Evolutionary conservation across 1,284 basidiomycete species (phyloP), one percentile per base, ranked within the genome.

Genomic region (Cutaneotrichosporon sp.): DNA sequence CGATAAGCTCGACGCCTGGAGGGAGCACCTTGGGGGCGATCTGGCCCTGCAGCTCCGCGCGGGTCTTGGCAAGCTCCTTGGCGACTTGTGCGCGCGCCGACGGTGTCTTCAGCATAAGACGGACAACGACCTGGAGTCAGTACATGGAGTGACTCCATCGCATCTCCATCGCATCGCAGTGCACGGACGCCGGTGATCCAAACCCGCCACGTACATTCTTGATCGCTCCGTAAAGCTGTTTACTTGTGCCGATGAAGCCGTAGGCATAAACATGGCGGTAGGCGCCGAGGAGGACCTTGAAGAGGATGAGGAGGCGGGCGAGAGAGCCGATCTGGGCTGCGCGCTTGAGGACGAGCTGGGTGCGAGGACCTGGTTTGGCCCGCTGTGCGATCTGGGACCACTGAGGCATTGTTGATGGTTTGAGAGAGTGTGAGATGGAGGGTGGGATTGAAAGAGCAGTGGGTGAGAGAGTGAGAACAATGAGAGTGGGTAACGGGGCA

Each of bases 221-320:
- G 32, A 68, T 33, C 2, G 46, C 49, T 5, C 43, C 49, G 33
- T 65, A 61, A 3, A 68, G 42, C 49, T 71, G 68, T 16, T 52
- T 35, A 9, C 52, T 37, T 16, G 65, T 64, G 14, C 70, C 67
- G 1, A 57, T 12, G 14, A 87, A 51, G 0, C 89, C 89, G 49
- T 86, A 78, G 0, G 88, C 90, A 19, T 82, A 79, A n/a, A 91
- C 62, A 72, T 92, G 88, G 26, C 88, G 79, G 50, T 60, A 67
- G 3, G 52, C 55, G 38, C 59, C 52, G 17, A 69, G 34, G 38
- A 70, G 39, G 22, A 62, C 49, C 51, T 55, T 56, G 37, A 46
- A 17, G 27, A 60, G 25, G 31, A 60, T 17, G 25, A 54, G 9
- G 37, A 60, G 44, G 16, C 54, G 55, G 43, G 57, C 9, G 20